Conservation (phyloP, 148 eudicot genomes). For the Rhododendron vialii region DNA sequence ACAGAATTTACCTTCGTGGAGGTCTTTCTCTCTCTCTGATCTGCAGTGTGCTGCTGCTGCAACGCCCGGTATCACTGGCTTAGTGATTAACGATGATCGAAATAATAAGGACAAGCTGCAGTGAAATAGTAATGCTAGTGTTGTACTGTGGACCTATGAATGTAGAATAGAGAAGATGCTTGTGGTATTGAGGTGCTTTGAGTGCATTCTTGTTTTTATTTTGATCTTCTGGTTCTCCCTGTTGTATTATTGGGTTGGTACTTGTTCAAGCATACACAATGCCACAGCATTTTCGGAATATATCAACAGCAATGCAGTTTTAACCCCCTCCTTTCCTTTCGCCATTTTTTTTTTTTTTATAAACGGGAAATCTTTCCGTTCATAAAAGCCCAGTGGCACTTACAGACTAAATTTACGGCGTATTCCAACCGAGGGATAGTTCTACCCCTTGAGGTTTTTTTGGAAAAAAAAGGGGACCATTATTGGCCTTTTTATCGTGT, state of each 20-base stretch:
- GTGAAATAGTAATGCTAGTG: not conserved
- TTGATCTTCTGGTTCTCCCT: not conserved
- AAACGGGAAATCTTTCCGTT: not conserved
- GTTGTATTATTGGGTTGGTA: not conserved
- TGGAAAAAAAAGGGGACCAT: not conserved
- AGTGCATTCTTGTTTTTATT: not conserved
- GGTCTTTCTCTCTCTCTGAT: constrained; percentile 67
- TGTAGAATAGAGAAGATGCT: not conserved
- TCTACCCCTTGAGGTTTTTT: too few species aligned
- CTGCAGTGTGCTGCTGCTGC: constrained; percentile 34
- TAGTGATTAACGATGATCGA: not conserved
- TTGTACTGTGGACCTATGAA: not conserved
- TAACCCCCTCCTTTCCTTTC: not conserved
- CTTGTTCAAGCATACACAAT: not conserved
- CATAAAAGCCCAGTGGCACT: not conserved
- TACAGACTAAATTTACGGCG: too few species aligned
- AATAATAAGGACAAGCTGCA: not conserved
- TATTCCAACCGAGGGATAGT: too few species aligned
- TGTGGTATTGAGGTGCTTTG: not conserved
- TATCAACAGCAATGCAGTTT: not conserved
- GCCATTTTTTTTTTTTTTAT: not conserved
- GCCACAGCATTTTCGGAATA: not conserved
- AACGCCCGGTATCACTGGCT: not conserved
- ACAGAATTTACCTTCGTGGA: constrained; percentile 21
- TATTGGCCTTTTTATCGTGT: not conserved